Conservation (phyloP, 371 early-diverging fungal species). For the Mycotypha africana region DNA sequence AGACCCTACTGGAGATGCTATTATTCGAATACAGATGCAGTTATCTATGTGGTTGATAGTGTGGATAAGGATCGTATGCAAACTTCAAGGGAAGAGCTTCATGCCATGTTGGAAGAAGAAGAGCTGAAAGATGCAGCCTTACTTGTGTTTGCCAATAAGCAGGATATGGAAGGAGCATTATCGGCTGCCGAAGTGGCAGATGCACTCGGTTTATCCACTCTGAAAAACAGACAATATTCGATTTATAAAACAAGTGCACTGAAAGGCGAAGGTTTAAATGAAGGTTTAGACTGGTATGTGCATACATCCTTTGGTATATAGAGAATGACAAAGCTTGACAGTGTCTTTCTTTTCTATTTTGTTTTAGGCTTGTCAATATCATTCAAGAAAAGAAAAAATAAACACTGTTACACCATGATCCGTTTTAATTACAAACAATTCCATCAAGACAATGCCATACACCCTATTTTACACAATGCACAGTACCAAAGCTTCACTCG, state of each 20-base stretch:
- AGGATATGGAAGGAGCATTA: slow-evolving; percentile 89
- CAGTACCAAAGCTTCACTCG: too few relatives aligned
- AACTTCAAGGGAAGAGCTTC: slow-evolving; percentile 85
- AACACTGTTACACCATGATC: too few relatives aligned
- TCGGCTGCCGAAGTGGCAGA: slow-evolving; percentile 81
- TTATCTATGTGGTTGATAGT: slow-evolving; percentile 95
- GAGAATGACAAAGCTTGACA: not conserved
- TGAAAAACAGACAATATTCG: slow-evolving; percentile 86
- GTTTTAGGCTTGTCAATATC: slow-evolving; percentile 43
- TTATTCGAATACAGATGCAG: slow-evolving; percentile 86
- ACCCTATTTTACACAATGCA: too few relatives aligned
- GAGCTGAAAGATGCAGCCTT: slow-evolving; percentile 80
- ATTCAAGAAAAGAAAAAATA: slow-evolving; percentile 47
- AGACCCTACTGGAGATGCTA: slow-evolving; percentile 54
- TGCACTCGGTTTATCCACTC: slow-evolving; percentile 75
- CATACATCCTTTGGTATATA: not conserved
- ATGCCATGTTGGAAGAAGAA: slow-evolving; percentile 86
- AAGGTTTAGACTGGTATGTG: slow-evolving; percentile 81
- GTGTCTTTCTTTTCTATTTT: not conserved
- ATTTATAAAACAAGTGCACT: slow-evolving; percentile 94
- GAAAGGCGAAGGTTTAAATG: slow-evolving; percentile 91
- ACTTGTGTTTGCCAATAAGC: slow-evolving; percentile 89
- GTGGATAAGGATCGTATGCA: slow-evolving; percentile 88
- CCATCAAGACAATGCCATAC: too few relatives aligned
- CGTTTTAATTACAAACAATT: too few relatives aligned